Conservation (phyloP, 441 rosid species). For the Syzygium syzygioides region DNA sequence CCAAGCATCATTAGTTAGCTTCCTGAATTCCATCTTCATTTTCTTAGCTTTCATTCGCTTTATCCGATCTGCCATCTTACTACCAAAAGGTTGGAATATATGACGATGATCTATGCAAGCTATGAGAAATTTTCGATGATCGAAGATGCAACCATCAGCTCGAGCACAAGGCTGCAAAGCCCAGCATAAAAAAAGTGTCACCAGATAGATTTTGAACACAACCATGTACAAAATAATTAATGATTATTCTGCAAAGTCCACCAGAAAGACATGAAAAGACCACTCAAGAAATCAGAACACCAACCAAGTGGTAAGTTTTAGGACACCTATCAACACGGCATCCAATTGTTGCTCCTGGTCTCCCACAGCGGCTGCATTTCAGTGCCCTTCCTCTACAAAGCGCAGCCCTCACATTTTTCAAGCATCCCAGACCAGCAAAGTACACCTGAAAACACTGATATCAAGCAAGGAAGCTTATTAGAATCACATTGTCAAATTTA, state of each 20-base stretch:
- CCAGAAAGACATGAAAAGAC: neutral
- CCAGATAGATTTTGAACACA: conserved; percentile 4
- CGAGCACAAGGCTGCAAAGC: conserved; percentile 94
- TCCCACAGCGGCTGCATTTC: conserved; percentile 94
- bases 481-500: neutral
- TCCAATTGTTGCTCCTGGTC: conserved; percentile 99
- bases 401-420: conserved; percentile 93
- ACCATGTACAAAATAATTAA: neutral
- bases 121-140: conserved; percentile 97
- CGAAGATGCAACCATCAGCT: conserved; percentile 90
- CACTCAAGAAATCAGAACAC: conserved; percentile 21
- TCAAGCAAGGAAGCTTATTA: neutral
- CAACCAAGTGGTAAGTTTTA: conserved; percentile 94
- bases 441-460: conserved; percentile 49
- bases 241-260: neutral
- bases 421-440: conserved; percentile 96
- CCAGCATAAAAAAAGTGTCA: conserved; percentile 16
- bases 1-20: conserved; percentile 77
- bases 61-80: conserved; percentile 41
- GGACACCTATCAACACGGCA: conserved; percentile 99
- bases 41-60: conserved; percentile 83
- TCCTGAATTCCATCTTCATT: conserved; percentile 72
- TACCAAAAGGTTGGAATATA: conserved; percentile 80
- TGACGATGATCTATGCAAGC: conserved; percentile 94
- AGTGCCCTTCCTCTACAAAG: conserved; percentile 90